These are phyloP conservation scores for Puccinia novopanici DNA, from an alignment of 1,284 basidiomycete genomes.

Conservation along the genomic window DNA sequence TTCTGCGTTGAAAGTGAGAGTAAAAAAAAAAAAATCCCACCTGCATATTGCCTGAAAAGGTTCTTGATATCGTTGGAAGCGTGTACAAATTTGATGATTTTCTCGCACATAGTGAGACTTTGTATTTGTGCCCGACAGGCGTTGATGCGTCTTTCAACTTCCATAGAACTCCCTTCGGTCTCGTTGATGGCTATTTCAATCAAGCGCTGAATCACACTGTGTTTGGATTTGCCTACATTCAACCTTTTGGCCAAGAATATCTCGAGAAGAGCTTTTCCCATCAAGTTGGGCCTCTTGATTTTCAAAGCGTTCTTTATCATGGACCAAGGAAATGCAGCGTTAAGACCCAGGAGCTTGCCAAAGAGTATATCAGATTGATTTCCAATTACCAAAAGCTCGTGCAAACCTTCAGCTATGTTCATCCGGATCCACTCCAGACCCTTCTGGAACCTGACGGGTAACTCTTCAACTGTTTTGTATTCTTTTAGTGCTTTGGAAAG, in stretches of 20 bases:
- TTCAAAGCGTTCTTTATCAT: slow-evolving; percentile 53
- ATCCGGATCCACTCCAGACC: slow-evolving; percentile 50
- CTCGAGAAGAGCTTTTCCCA: slow-evolving; percentile 54
- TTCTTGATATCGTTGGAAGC: slow-evolving; percentile 53
- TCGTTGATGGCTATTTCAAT: slow-evolving; percentile 49
- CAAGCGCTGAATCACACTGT: slow-evolving; percentile 54
- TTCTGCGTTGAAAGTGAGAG: not conserved
- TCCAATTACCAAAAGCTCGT: slow-evolving; percentile 52
- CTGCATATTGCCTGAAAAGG: slow-evolving; percentile 53
- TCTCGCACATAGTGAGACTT: slow-evolving; percentile 54
- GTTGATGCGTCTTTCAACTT: slow-evolving; percentile 52
- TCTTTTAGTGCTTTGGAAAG: slow-evolving; percentile 53
- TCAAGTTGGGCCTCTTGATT: slow-evolving; percentile 53
- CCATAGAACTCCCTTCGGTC: slow-evolving; percentile 53
- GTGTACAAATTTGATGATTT: slow-evolving; percentile 53
- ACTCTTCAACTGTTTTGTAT: slow-evolving; percentile 49
- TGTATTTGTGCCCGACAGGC: slow-evolving; percentile 53
- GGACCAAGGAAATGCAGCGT: slow-evolving; percentile 54
- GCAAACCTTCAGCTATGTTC: slow-evolving; percentile 53
- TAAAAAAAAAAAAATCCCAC: slow-evolving; percentile 36
- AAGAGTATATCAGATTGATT: slow-evolving; percentile 53
- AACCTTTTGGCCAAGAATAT: slow-evolving; percentile 52
- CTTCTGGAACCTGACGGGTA: slow-evolving; percentile 54
- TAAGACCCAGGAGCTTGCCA: slow-evolving; percentile 53
- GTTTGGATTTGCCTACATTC: slow-evolving; percentile 51